Conservation (phyloP, 352 stramenopile genomes). For the Globisporangium sylvaticum region DNA sequence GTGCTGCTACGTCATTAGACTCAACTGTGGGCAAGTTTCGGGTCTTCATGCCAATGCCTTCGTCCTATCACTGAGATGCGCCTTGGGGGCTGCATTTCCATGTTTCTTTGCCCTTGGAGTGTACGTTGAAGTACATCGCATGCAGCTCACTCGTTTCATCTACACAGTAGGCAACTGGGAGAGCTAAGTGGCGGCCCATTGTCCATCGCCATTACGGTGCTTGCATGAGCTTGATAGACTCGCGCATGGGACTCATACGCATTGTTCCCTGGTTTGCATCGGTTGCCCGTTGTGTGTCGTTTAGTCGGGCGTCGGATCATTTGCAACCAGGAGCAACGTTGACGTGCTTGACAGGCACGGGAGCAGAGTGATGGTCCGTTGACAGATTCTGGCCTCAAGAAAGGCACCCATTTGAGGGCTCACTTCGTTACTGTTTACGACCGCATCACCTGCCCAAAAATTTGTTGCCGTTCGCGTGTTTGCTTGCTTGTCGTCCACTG, state of each 20-base stretch:
- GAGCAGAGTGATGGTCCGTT: conserved; percentile 1
- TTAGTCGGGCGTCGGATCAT: conserved; percentile 1
- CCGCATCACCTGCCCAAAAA: not conserved
- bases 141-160: not conserved
- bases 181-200: not conserved
- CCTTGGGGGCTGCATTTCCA: not conserved
- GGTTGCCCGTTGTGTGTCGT: not conserved
- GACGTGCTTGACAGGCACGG: not conserved
- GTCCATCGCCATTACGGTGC: not conserved
- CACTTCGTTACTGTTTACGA: not conserved
- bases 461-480: not conserved
- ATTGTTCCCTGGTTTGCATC: too few relatives aligned
- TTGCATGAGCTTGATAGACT: too few relatives aligned
- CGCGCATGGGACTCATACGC: too few relatives aligned
- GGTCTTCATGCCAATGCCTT: not conserved
- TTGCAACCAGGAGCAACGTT: not conserved
- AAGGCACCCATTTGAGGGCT: not conserved
- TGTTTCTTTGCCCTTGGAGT: not conserved
- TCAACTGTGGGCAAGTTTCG: too few relatives aligned
- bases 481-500: too few relatives aligned
- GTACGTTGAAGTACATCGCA: not conserved
- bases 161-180: not conserved
- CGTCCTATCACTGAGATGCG: not conserved
- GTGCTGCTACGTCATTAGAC: too few relatives aligned
- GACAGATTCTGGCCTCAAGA: conserved; percentile 6